phyloP scores from a whole-genome alignment of 2,329 filamentous ascomycete genomes.

The Biscogniauxia sp. region DNA sequence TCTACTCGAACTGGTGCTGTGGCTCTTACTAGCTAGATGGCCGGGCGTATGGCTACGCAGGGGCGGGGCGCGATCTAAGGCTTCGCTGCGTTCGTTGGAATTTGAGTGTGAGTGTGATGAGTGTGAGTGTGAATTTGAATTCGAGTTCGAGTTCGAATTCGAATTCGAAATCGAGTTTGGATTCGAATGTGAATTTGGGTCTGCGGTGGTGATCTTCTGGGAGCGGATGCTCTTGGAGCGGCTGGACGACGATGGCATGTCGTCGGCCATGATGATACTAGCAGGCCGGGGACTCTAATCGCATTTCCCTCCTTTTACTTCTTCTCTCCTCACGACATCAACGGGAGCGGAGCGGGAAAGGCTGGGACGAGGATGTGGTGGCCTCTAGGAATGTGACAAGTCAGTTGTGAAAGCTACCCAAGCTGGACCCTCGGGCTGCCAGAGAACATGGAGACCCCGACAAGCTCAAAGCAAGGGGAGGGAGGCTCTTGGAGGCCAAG shows the following conservation, averaged over 20 bases:
- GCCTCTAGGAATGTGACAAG: neutral
- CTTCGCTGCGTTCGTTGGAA: constrained; percentile 34
- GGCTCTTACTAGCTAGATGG: constrained; percentile 58
- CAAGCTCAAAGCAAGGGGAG: neutral
- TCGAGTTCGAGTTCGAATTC: constrained; percentile 8
- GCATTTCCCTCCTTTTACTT: constrained; percentile 15
- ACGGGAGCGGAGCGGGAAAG: constrained; percentile 2
- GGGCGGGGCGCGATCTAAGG: constrained; percentile 35
- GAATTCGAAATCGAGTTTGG: constrained; percentile 8
- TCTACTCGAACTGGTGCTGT: constrained; percentile 33
- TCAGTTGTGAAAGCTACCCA: neutral
- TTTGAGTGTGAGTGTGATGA: constrained; percentile 9
- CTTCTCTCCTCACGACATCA: constrained; percentile 1
- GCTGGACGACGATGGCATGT: constrained; percentile 30
- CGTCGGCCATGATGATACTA: constrained; percentile 31
- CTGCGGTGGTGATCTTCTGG: constrained; percentile 48
- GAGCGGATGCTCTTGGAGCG: constrained; percentile 49
- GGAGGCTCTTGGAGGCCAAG: no score
- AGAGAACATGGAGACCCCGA: neutral
- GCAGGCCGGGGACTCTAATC: constrained; percentile 10
- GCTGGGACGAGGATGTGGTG: neutral
- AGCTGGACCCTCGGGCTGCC: neutral
- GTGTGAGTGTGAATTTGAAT: constrained; percentile 17
- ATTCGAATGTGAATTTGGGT: constrained; percentile 24
- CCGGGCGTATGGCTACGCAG: constrained; percentile 61